Conservation (phyloP, 1,139 yeast species). For the Suhomyces anneliseae region DNA sequence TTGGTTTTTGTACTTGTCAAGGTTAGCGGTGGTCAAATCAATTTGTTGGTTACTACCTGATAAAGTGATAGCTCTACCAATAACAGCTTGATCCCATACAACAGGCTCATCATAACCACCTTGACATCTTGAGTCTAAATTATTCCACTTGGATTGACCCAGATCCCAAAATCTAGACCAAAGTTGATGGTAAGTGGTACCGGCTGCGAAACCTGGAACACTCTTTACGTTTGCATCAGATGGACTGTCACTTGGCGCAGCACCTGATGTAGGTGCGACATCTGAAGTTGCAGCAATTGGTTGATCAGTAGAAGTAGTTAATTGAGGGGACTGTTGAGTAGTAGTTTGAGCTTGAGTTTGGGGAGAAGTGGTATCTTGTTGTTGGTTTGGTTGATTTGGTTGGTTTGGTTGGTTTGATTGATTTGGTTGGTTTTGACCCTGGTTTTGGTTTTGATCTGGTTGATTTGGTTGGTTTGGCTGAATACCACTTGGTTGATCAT, state of each 20-base stretch:
- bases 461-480: not conserved
- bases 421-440: not conserved
- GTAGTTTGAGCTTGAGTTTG: conserved; percentile 13
- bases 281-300: conserved; percentile 2
- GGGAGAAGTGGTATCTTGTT: not conserved
- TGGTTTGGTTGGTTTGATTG: conserved; percentile 1
- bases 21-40: conserved; percentile 7
- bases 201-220: conserved; percentile 13
- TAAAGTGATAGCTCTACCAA: conserved; percentile 11
- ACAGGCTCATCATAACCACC: conserved; percentile 11
- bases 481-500: not conserved
- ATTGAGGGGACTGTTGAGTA: conserved; percentile 9
- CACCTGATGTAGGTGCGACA: conserved; percentile 11
- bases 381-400: not conserved
- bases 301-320: not conserved
- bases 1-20: conserved; percentile 13
- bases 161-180: conserved; percentile 25
- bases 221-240: not conserved
- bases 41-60: conserved; percentile 8
- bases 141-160: conserved; percentile 21
- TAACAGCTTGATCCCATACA: conserved; percentile 17
- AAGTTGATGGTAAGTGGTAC: conserved; percentile 17
- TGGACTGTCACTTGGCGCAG: conserved; percentile 1
- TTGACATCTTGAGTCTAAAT: conserved; percentile 18
- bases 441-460: not conserved